Evolutionary conservation across 2,329 filamentous ascomycete genomes (phyloP), one percentile per base, ranked within the genome.

Genomic region (Colletotrichum theobromicola): DNA sequence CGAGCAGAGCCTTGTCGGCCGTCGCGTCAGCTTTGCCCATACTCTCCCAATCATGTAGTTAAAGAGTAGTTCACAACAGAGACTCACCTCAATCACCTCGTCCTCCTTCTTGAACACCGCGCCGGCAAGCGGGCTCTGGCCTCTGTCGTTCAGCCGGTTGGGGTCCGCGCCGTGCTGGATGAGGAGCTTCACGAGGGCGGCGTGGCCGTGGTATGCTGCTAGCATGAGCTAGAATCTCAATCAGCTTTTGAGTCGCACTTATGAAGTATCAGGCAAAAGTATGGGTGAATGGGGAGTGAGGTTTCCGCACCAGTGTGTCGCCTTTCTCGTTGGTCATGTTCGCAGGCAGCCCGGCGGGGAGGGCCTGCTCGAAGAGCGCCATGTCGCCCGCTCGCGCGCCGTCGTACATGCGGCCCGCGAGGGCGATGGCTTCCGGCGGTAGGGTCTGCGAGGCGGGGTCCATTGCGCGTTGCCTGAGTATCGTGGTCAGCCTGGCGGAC

Each of bases 261-360:
- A 10, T 5, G 10, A 10, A 16, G 4, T 1, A 8, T 42, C 12
- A 28, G 50, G n/a, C 18, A 6, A 15, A 15, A 3, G 21, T 28
- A 15, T 34, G 12, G 37, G 4, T 2, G 8, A 24, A 3, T 3
- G 10, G 18, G 57, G 16, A 28, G 13, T 34, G 42, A 10, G 15
- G 16, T 16, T 7, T 35, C 77, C 86, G 57, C 85, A 91, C 90
- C 75, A 95, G 82, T n/a, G 90, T 94, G 80, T 95, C 93, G 63
- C 93, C 93, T 76, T 93, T 93, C 64, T 93, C 89, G 78, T 95
- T 94, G 26, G 92, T 94, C 82, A 95, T 86, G 78, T 94, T 94
- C 2, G 90, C 85, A 1, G 93, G 93, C 30, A 95, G 84, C 2
- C 93, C 93, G 3, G 90, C 91, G 2, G 88, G 86, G 46, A 95